Conservation (phyloP, 495 filamentous ascomycete species). For the Annulohypoxylon nitens region DNA sequence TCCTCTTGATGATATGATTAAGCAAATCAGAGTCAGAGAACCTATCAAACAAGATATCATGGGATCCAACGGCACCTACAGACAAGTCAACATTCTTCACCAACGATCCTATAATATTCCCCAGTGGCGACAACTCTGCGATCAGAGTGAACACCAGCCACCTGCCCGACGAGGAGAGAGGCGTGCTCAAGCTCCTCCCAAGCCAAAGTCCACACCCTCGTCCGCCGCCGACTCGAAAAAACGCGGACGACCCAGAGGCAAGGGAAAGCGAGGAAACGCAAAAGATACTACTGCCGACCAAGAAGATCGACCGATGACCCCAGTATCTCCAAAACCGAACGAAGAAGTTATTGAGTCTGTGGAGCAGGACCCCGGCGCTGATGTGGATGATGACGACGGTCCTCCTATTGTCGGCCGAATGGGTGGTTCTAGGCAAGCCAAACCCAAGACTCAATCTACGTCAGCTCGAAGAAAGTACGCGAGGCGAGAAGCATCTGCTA, state of each 20-base stretch:
- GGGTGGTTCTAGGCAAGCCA: conserved; percentile 58
- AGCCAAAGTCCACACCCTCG: conserved; percentile 49
- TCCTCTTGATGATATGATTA: conserved; percentile 84
- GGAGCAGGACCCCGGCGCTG: conserved; percentile 59
- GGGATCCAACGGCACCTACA: conserved; percentile 92
- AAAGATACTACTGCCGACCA: conserved; percentile 50
- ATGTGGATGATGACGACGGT: conserved; percentile 63
- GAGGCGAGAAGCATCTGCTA: conserved; percentile 76
- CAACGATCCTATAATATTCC: conserved; percentile 95
- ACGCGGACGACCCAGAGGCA: conserved; percentile 56
- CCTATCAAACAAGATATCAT: conserved; percentile 98
- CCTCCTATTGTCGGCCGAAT: conserved; percentile 56
- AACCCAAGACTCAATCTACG: conserved; percentile 65
- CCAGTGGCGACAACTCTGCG: conserved; percentile 91
- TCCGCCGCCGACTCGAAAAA: conserved; percentile 40
- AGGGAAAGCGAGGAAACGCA: conserved; percentile 44
- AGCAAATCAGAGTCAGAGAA: conserved; percentile 92
- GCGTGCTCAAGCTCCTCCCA: conserved; percentile 73
- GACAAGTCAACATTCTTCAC: conserved; percentile 95
- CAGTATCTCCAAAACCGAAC: conserved; percentile 64
- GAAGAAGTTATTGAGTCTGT: conserved; percentile 61
- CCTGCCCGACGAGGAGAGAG: conserved; percentile 94
- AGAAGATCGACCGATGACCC: conserved; percentile 67
- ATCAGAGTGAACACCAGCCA: conserved; percentile 94
- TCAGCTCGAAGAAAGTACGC: conserved; percentile 84